Base-by-base conservation (phyloP, 2,329 filamentous ascomycete species). In the Neofusicoccum sp. region DNA sequence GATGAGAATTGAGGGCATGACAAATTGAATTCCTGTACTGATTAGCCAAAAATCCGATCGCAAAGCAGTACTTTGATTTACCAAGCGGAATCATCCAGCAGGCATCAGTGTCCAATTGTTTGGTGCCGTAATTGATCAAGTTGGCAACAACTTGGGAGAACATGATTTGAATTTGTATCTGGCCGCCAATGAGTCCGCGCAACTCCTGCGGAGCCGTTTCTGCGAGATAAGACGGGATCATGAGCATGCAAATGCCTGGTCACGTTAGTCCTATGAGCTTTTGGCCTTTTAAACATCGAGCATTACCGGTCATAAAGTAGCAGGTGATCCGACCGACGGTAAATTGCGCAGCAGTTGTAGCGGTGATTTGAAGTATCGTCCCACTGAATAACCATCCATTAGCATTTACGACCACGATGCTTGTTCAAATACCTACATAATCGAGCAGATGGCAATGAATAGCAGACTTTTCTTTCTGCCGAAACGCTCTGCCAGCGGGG, bases 121-220 rank as follows among this genome's bases (percentile, higher is more conserved):
- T 60, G 33, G 56, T 60, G 12, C 56, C 56, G 14, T 60, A 48
- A 44, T 60, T 60, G 56, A 60, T 60, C 4, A 60, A 22, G 11
- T 60, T 60, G 28, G 56, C 56, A 8, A 60, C 28, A 4, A 60
- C 56, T 12, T 60, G 56, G 4, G 56, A 60, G 44, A 60, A 60
- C 56, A 60, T 60, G 44, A 60, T 60, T 44, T 60, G 56, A 14
- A 60, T 60, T 16, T 60, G 56, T n/a, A 60, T 49, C 36, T 60
- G 56, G 7, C 56, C 56, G 33, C 56, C 56, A 16, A 60, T 60
- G 33, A 60, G 44, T 12, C 56, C 56, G 12, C 56, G 56, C 11
- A 60, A 34, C 22, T 60, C 44, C 36, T 60, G 56, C 2, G 56
- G 56, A 3, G 56, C 56, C 12, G 56, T 60, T n/a, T 60, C 56